Base-by-base conservation (phyloP, 441 rosid genomes). In the Aleurites moluccanus region DNA sequence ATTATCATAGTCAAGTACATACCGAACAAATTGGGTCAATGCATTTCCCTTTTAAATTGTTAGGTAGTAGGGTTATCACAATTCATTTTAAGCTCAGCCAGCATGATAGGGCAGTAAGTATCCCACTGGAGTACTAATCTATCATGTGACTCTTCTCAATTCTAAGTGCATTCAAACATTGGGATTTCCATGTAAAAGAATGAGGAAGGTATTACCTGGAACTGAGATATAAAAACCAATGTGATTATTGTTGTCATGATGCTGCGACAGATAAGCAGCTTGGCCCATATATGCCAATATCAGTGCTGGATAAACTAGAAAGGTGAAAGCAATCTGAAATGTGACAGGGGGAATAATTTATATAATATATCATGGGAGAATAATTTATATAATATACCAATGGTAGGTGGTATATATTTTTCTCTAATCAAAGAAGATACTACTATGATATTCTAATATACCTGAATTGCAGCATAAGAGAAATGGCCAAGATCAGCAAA, bases 401-500 rank as follows among this genome's bases (percentile, higher is more conserved):
- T 33, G 60, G 62, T 35, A 15, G 33, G 56, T 10, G 45, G 50
- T 49, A 64, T 2, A 8, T 28, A 65, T 10, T 70, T 64, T 49
- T 44, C 23, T 69, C 30, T 44, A 2, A 66, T 25, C 64, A 45
- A 49, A 77, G 42, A 38, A 64, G 50, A 70, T 64, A 67, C 49
- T 25, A 47, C 35, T n/a, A n/a, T 10, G n/a, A 64, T 27, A 64
- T 55, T 25, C 15, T 45, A 30, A 35, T 53, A 73, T 75, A 77
- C 97, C 94, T 92, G 97, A 81, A 96, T 93, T 81, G 99, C 97
- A 57, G 88, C 82, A 53, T 93, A 93, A 59, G 94, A 88, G 87
- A 96, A 96, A 86, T 96, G 99, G 68, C 99, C 99, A 72, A 96
- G 97, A 88, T 96, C 99, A 81, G 99, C 98, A 84, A 92, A 96